Evolutionary conservation across 1,284 basidiomycete species (phyloP).

Genomic region (Irpex sp.): DNA sequence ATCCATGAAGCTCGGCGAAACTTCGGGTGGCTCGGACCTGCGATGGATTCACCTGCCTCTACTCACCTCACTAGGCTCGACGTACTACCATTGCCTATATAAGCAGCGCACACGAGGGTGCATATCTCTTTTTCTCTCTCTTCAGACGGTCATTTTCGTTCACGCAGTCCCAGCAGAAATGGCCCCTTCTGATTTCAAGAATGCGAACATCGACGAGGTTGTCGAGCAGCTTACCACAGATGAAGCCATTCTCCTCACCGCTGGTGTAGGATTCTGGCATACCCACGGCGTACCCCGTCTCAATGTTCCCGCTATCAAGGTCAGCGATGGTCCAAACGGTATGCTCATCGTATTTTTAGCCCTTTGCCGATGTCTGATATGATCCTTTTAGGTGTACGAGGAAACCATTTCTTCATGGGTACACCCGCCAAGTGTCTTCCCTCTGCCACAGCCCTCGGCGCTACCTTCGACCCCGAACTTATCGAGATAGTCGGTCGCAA

Average conservation of each 20-base stretch:
- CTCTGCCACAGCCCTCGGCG: slow-evolving; percentile 64
- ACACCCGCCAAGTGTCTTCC: slow-evolving; percentile 64
- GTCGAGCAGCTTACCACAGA: slow-evolving; percentile 66
- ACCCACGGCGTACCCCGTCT: slow-evolving; percentile 63
- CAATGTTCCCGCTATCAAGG: slow-evolving; percentile 70
- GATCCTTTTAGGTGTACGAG: slow-evolving; percentile 27
- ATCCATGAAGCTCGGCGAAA: background rate
- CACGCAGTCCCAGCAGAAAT: slow-evolving; percentile 30
- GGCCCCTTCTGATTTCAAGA: slow-evolving; percentile 67
- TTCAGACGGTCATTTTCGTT: background rate
- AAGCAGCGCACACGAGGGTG: background rate
- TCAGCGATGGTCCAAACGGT: slow-evolving; percentile 76
- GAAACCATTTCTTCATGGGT: slow-evolving; percentile 37
- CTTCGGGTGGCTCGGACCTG: background rate
- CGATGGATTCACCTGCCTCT: background rate
- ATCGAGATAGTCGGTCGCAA: slow-evolving; percentile 59
- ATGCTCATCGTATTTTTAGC: slow-evolving; percentile 13
- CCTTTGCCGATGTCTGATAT: background rate
- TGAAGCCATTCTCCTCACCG: slow-evolving; percentile 66
- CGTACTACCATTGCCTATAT: background rate
- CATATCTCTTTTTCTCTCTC: background rate
- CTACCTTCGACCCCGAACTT: slow-evolving; percentile 71
- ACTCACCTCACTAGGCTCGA: background rate
- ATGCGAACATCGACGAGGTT: slow-evolving; percentile 55
- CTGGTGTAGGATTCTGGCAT: slow-evolving; percentile 77